Evolutionary conservation across 805 yeast species (phyloP).

Genomic region (Saccharomycopsis capsularis): DNA sequence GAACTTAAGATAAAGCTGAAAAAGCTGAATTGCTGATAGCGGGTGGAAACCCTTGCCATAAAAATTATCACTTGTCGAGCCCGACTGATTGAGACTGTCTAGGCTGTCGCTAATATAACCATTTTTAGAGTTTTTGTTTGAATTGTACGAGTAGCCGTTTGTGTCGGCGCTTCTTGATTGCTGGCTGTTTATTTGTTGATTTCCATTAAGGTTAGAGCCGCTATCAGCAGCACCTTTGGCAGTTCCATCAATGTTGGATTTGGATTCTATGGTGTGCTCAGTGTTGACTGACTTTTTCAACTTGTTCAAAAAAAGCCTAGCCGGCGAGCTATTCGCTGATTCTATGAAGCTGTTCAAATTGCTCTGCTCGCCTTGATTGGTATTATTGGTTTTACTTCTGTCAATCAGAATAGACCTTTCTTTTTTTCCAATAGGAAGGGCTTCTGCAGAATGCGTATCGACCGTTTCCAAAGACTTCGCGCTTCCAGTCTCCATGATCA

Average conservation of each 20-base stretch:
- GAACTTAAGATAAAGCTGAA: conserved; percentile 33
- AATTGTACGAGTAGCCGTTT: background rate
- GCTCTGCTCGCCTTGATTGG: background rate
- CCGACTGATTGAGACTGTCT: conserved; percentile 13
- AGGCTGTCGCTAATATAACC: conserved; percentile 1
- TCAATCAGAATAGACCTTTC: too few relatives aligned
- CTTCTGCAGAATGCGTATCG: background rate
- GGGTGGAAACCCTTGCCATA: conserved; percentile 12
- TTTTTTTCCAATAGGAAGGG: background rate
- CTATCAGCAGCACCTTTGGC: background rate
- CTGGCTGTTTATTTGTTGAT: background rate
- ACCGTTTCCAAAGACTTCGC: background rate
- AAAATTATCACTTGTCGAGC: conserved; percentile 11
- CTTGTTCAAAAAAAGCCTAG: too few relatives aligned
- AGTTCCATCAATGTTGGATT: background rate
- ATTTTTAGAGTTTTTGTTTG: conserved; percentile 2
- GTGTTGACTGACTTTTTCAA: too few relatives aligned
- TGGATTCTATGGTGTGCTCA: background rate
- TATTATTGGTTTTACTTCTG: too few relatives aligned
- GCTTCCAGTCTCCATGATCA: background rate
- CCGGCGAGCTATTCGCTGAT: background rate
- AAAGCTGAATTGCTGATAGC: conserved; percentile 9
- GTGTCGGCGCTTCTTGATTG: background rate
- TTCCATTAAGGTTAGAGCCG: background rate
- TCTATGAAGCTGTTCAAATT: background rate